A percentile compares a stretch with the other conserved stretches of the same genome.
These are phyloP conservation scores for Penicillium hesseltinei DNA, from an alignment of 2,329 filamentous ascomycete species.

Conservation along the genomic window DNA sequence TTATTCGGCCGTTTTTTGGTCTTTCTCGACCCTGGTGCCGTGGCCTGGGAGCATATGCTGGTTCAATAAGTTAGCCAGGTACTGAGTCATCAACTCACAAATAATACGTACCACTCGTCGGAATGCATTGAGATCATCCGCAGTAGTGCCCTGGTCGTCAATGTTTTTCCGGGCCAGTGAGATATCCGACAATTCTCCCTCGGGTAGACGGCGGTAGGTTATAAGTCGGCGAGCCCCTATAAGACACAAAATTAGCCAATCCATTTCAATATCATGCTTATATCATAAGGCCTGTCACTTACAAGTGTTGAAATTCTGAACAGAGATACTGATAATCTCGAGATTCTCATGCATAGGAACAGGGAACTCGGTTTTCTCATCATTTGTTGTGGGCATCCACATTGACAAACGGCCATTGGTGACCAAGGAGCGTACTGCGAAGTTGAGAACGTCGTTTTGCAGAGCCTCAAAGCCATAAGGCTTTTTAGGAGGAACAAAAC, in stretches of 20 bases:
- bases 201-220: slow-evolving; percentile 72
- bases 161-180: slow-evolving; percentile 35
- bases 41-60: slow-evolving; percentile 11
- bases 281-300: slow-evolving; percentile 27
- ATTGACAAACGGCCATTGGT: slow-evolving; percentile 78
- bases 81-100: background rate
- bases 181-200: slow-evolving; percentile 45
- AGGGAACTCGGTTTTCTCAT: slow-evolving; percentile 71
- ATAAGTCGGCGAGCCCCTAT: slow-evolving; percentile 83
- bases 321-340: slow-evolving; percentile 70
- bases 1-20: background rate
- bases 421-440: slow-evolving; percentile 73
- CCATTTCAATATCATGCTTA: background rate
- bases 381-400: slow-evolving; percentile 94
- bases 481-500: slow-evolving; percentile 82
- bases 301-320: slow-evolving; percentile 90
- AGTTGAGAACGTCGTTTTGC: slow-evolving; percentile 83
- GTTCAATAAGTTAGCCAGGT: background rate
- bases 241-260: slow-evolving; percentile 4
- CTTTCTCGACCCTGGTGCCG: background rate
- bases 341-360: slow-evolving; percentile 75
- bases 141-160: slow-evolving; percentile 48
- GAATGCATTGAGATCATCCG: slow-evolving; percentile 68
- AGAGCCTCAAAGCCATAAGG: slow-evolving; percentile 91
- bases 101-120: slow-evolving; percentile 49